Percentiles rank a stretch among this genome's conserved stretches.
Evolutionary conservation across 176 grass and related monocot species (phyloP).

Genomic region (Carex littledalei): DNA sequence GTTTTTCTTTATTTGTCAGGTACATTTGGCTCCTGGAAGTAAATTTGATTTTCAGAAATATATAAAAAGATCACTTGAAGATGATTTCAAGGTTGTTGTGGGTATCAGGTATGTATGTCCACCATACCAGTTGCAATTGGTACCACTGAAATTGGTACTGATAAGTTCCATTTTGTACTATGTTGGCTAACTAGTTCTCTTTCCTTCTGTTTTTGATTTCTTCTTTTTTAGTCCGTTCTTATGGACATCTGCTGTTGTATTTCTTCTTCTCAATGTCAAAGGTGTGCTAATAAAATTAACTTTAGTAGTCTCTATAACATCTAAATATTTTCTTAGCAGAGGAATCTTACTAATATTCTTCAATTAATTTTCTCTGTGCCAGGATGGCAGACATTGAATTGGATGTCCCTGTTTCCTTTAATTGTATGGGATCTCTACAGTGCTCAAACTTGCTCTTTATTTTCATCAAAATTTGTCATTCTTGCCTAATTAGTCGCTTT

Average conservation of each 20-base stretch:
- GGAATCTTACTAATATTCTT: neutral
- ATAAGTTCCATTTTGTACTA: neutral
- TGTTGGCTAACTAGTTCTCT: neutral
- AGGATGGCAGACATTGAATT: conserved; percentile 79
- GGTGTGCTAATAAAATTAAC: conserved; percentile 27
- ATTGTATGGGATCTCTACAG: conserved; percentile 35
- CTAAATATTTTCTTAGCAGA: neutral
- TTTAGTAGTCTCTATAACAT: neutral
- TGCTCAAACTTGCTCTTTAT: neutral
- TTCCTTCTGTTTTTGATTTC: neutral
- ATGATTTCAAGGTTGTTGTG: conserved; percentile 97
- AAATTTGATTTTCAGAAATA: conserved; percentile 99
- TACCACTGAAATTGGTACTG: neutral
- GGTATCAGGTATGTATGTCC: conserved; percentile 53
- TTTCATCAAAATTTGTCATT: neutral
- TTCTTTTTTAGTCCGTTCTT: conserved; percentile 47
- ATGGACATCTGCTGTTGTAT: conserved; percentile 71
- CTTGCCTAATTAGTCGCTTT: neutral
- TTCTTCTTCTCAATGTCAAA: conserved; percentile 73
- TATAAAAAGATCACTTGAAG: conserved; percentile 88
- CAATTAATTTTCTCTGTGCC: neutral
- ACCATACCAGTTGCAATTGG: neutral
- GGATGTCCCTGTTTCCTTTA: conserved; percentile 79
- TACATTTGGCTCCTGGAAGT: conserved; percentile 85
- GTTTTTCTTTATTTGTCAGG: conserved; percentile 30